Conservation (phyloP, 2,329 filamentous ascomycete species). For the Geoglossum cookeanum region DNA sequence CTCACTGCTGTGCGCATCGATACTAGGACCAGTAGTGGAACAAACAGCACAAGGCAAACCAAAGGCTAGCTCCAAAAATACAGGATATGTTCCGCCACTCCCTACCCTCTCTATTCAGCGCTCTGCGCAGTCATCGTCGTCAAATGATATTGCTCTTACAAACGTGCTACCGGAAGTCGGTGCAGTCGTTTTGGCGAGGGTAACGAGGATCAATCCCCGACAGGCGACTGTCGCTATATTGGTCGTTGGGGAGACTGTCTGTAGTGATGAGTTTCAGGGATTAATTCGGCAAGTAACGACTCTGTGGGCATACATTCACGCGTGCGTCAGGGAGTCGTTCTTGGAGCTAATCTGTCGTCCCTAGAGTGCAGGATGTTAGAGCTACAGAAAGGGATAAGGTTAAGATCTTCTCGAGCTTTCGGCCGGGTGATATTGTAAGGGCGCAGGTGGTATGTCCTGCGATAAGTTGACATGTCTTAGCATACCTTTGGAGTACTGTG, state of each 20-base stretch:
- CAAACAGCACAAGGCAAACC: constrained; percentile 8
- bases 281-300: constrained; percentile 38
- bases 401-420: constrained; percentile 75
- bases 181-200: constrained; percentile 62
- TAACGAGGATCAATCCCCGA: constrained; percentile 67
- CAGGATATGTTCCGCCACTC: constrained; percentile 15
- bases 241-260: constrained; percentile 52
- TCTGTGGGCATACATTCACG: not conserved
- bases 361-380: constrained; percentile 61
- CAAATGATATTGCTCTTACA: constrained; percentile 28
- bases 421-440: constrained; percentile 79
- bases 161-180: constrained; percentile 68
- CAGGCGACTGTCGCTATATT: constrained; percentile 78
- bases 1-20: constrained; percentile 58
- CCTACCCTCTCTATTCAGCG: constrained; percentile 31
- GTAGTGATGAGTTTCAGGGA: constrained; percentile 67
- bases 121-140: constrained; percentile 27
- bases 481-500: not conserved
- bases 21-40: constrained; percentile 50
- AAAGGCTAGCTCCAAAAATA: not conserved
- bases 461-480: not conserved
- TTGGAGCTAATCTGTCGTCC: not conserved
- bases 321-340: not conserved
- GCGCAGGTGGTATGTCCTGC: constrained; percentile 51
- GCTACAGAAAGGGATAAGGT: constrained; percentile 94